Base-by-base conservation (phyloP, 1,139 yeast genomes). In the Candida tropicalis region DNA sequence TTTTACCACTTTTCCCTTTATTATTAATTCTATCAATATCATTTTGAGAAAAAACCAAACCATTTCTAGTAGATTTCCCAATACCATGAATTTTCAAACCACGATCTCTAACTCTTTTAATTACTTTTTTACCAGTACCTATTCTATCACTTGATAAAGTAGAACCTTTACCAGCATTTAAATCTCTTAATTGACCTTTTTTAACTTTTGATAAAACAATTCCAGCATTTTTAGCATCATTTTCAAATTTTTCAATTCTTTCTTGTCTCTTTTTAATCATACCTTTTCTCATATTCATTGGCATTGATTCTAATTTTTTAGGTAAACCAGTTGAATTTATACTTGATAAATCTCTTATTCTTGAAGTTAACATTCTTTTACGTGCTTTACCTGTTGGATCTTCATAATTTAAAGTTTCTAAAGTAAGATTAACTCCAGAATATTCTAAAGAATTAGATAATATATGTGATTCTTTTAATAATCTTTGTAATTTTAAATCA, bases 141-240 rank as follows among this genome's bases (percentile, higher is more conserved):
- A 85, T 72, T 45, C 89, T 65, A 48, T 82, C 82, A 46, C 73
- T 65, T 12, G 77, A 58, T 13, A 70, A 60, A 5, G 82, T 75
- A 6, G 74, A 70, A 2, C 85, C 84, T 45, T 69, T 68, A 33
- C 85, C 88, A 40, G 73, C 66, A 50, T 78, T 72, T 53, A 79
- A 62, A 44, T 73, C 72, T 57, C 93, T 70, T 46, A 84, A 68
- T 46, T 82, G 77, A 6, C 89, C 90, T 62, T 81, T 82, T 55
- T 72, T 75, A 15, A 75, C 80, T 56, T 75, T 82, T 3, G 90
- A 75, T 41, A 91, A 69, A 17, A 93, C 77, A 47, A 91, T 87
- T 7, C 98, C 98, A 2, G 95, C 96, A 32, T 91, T 91, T 47
- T 72, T 77, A 6, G 99, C 97, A 39, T 87, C 90, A 45, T 75